phyloP scores from a whole-genome alignment of 768 basidiomycete species.

The Boletus vinaceobasis region DNA sequence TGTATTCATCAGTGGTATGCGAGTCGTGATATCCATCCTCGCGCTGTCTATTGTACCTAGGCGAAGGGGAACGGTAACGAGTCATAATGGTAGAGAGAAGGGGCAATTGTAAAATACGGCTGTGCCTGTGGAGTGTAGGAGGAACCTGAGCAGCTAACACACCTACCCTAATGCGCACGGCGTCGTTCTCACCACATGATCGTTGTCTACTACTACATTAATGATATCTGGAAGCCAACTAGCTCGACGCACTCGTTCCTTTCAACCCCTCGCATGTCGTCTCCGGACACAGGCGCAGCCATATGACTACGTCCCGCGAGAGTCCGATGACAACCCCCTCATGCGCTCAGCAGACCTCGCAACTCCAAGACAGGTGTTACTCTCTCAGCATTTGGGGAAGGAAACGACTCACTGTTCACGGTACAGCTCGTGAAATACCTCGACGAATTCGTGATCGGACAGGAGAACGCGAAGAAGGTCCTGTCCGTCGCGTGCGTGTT shows the following conservation, averaged over 20 bases:
- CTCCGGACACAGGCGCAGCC: slow-evolving; percentile 58
- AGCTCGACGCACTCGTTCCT: slow-evolving; percentile 26
- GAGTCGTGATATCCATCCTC: slow-evolving; percentile 34
- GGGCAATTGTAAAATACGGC: background rate
- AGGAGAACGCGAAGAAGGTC: slow-evolving; percentile 89
- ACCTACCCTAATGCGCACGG: background rate
- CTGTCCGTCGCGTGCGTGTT: slow-evolving; percentile 85
- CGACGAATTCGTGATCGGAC: slow-evolving; percentile 87
- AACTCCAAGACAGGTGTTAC: slow-evolving; percentile 52
- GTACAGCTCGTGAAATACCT: slow-evolving; percentile 77
- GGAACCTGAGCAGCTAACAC: background rate
- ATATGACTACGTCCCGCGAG: slow-evolving; percentile 38
- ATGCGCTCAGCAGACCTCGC: slow-evolving; percentile 48
- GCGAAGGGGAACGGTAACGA: slow-evolving; percentile 48
- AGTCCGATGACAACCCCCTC: slow-evolving; percentile 31
- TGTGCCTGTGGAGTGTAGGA: background rate
- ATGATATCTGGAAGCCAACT: slow-evolving; percentile 24
- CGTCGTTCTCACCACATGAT: background rate
- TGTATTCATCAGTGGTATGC: slow-evolving; percentile 31
- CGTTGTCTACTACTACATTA: background rate
- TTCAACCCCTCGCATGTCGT: slow-evolving; percentile 31
- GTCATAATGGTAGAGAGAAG: slow-evolving; percentile 34
- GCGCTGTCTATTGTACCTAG: slow-evolving; percentile 22
- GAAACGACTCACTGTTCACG: slow-evolving; percentile 8
- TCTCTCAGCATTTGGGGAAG: background rate